Evolutionary conservation across 345 rosid species (phyloP).

Genomic region (Noccaea caerulescens): DNA sequence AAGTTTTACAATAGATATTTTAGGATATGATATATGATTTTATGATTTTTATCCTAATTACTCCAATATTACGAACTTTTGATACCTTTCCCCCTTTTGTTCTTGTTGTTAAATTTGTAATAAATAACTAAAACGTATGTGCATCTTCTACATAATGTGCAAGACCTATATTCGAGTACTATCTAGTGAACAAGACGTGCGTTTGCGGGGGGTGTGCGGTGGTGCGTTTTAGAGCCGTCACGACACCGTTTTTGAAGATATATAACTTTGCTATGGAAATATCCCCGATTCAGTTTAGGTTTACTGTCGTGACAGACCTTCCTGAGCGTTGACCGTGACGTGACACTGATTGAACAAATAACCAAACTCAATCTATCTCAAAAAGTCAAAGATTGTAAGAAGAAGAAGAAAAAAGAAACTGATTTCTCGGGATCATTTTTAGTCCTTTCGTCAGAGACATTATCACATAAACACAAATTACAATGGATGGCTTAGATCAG

Average conservation of each 20-base stretch:
- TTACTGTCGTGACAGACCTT: not conserved
- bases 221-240: slow-evolving; percentile 43
- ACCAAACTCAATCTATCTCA: not conserved
- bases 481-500: slow-evolving; percentile 22
- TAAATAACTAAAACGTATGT: not conserved
- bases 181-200: slow-evolving; percentile 38
- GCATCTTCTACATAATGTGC: slow-evolving; percentile 11
- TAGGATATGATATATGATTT: too few relatives aligned
- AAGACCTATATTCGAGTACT: slow-evolving; percentile 19
- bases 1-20: too few relatives aligned
- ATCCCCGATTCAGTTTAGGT: slow-evolving; percentile 1
- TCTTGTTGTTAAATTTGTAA: not conserved
- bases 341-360: slow-evolving; percentile 24
- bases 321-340: slow-evolving; percentile 39
- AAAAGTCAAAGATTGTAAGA: slow-evolving; percentile 25
- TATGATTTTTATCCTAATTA: too few relatives aligned
- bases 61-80: not conserved
- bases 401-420: not conserved
- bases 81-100: not conserved
- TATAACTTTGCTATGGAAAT: slow-evolving; percentile 11
- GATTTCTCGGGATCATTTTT: slow-evolving; percentile 28
- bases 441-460: slow-evolving; percentile 9
- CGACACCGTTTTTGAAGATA: slow-evolving; percentile 33
- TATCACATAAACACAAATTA: slow-evolving; percentile 19
- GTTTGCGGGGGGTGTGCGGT: slow-evolving; percentile 31